Base-by-base conservation (phyloP, 495 filamentous ascomycete species). In the Penicillium arizonense region DNA sequence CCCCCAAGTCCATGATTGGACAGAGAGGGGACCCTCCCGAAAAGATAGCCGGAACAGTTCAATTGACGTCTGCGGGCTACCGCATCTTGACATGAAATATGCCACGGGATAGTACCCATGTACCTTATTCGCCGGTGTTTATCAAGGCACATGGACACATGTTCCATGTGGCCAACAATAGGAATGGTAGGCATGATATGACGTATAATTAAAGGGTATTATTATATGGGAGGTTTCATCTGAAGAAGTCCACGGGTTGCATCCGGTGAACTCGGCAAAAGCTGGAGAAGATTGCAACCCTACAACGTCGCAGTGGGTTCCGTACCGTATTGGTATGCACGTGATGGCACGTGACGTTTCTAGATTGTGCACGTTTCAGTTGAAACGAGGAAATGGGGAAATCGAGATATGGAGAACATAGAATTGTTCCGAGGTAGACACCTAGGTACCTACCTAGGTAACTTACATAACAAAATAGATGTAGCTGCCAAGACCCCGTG, bases 201-300 rank as follows among this genome's bases (percentile, higher is more conserved):
- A 53, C 49, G 41, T 36, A 21, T 21, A 30, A 24, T 40, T 14
- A 24, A 32, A 4, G 13, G 37, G 10, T 23, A 52, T 54, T 47
- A 12, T 44, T 26, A 43, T 36, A 14, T 41, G 24, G 50, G 59
- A 50, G 56, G 62, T 65, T 52, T 50, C 62, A 65, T 65, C 47
- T 43, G 18, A 30, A 8, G 13, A 47, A 16, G 37, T 44, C 28
- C 41, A 57, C 56, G 45, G 58, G 70, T 73, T 71, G 70, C 70
- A 73, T 73, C 58, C 65, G 63, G 67, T 53, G 58, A 61, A 57
- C 44, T 63, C 51, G 59, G 58, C 40, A 61, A 59, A 52, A 50
- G 46, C 16, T 41, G 28, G 7, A 48, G 46, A 56, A 47, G 28
- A 52, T 6, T 66, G 65, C 48, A 64, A 67, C 65, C 56, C 46